Evolutionary conservation across 495 filamentous ascomycete genomes (phyloP).

Genomic region (Hypomontagnella submonticulosa): DNA sequence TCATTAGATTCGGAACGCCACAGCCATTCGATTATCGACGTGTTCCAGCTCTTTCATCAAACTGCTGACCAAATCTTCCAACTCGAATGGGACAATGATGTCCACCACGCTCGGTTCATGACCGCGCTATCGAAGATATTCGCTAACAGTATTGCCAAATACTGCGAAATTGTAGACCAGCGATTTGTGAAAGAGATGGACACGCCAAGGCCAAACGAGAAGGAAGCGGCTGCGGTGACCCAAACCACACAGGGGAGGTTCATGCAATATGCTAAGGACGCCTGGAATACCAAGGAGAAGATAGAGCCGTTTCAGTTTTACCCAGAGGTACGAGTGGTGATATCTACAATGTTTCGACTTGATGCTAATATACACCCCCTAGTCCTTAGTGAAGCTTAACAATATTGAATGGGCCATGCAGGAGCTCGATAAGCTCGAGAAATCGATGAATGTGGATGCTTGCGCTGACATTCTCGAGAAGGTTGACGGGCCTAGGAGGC

Average conservation of each 20-base stretch:
- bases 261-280: constrained; percentile 91
- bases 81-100: constrained; percentile 91
- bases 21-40: constrained; percentile 91
- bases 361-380: constrained; percentile 37
- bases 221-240: constrained; percentile 80
- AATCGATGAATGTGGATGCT: constrained; percentile 90
- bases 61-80: constrained; percentile 84
- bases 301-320: constrained; percentile 98
- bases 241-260: constrained; percentile 92
- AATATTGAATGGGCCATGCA: constrained; percentile 94
- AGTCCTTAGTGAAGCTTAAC: constrained; percentile 98
- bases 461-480: constrained; percentile 84
- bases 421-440: constrained; percentile 89
- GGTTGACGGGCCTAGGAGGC: constrained; percentile 62
- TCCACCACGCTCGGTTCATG: constrained; percentile 97
- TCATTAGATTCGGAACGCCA: constrained; percentile 86
- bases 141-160: constrained; percentile 81
- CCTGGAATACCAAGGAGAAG: constrained; percentile 93
- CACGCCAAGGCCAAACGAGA: constrained; percentile 72
- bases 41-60: constrained; percentile 93
- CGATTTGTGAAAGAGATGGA: constrained; percentile 94
- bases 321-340: constrained; percentile 74
- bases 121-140: constrained; percentile 91
- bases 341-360: constrained; percentile 1
- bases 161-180: constrained; percentile 91